These are phyloP conservation scores for Prototheca cutis DNA, from an alignment of 163 green algal genomes.

Conservation along the genomic window DNA sequence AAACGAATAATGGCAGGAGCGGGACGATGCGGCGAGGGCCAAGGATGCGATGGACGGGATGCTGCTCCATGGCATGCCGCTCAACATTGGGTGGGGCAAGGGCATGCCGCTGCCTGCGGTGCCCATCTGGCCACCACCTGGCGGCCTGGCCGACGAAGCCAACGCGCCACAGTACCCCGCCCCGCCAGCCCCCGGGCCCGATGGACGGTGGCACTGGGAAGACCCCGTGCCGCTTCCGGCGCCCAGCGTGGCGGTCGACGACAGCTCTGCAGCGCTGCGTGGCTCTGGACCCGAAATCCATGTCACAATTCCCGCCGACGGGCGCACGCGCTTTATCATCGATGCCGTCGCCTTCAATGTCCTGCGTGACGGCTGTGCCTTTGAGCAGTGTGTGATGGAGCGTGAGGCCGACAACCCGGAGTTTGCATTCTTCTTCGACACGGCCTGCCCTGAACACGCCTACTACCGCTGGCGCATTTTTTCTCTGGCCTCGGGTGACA, in stretches of 20 bases:
- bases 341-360: conserved; percentile 83
- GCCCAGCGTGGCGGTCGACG: not conserved
- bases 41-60: conserved; percentile 70
- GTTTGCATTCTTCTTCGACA: conserved; percentile 85
- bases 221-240: no score
- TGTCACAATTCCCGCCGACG: conserved; percentile 60
- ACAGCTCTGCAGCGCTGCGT: not conserved
- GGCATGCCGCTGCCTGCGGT: conserved; percentile 54
- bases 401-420: conserved; percentile 60
- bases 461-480: conserved; percentile 90
- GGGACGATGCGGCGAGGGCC: conserved; percentile 56
- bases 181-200: not conserved
- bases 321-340: conserved; percentile 70
- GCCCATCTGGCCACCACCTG: conserved; percentile 48
- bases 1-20: no score
- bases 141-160: conserved; percentile 1
- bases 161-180: not conserved
- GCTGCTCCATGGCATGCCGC: conserved; percentile 56
- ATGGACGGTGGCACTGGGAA: not conserved
- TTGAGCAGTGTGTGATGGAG: conserved; percentile 85
- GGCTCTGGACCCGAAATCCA: conserved; percentile 39
- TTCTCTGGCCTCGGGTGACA: conserved; percentile 40
- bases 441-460: conserved; percentile 59
- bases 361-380: conserved; percentile 65
- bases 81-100: conserved; percentile 81